Evolutionary conservation across 176 grass and related monocot genomes (phyloP), one percentile per base, ranked within the genome.

Genomic region (Thalia dealbata): DNA sequence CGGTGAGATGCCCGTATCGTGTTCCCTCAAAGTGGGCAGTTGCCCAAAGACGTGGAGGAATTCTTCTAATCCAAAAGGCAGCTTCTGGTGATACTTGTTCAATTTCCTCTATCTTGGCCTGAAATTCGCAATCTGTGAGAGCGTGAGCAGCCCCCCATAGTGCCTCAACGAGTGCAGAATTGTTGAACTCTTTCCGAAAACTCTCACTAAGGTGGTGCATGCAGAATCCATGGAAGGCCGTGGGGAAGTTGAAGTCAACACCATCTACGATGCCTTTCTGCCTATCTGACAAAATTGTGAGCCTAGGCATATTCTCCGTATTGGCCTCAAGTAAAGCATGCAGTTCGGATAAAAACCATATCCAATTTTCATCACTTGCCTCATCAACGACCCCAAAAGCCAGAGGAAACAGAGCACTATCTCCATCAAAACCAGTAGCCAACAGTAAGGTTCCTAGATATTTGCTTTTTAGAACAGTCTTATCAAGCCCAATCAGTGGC

Each of bases 311-410:
- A 62, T 99, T 91, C 72, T 93, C 95, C 11, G 95, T 99, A 80
- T 99, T 99, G 74, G 80, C 82, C 79, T 99, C 90, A 3, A 99
- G 83, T 75, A 97, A 76, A 58, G 88, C 80, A 64, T 93, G 95
- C 52, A 97, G 79, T 78, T 97, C 95, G 48, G 85, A 88, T 75
- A 97, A 81, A 70, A 97, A 97, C 95, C 95, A 97, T 67, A 92
- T 71, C 95, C 95, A 97, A 35, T 99, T 99, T 7, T 99, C 95
- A 58, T 99, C 95, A 4, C 77, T 88, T 73, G 92, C 95, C 78
- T 99, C 95, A 77, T 99, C 90, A 54, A 93, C 90, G 56, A 99
- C 95, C 1, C 95, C 95, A 82, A 99, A 99, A 38, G 90, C 95
- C 46, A 99, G 76, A 50, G 95, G 90, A 56, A 99, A 99, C n/a